Base-by-base conservation (phyloP, 345 rosid species). In the Excoecaria agallocha region DNA sequence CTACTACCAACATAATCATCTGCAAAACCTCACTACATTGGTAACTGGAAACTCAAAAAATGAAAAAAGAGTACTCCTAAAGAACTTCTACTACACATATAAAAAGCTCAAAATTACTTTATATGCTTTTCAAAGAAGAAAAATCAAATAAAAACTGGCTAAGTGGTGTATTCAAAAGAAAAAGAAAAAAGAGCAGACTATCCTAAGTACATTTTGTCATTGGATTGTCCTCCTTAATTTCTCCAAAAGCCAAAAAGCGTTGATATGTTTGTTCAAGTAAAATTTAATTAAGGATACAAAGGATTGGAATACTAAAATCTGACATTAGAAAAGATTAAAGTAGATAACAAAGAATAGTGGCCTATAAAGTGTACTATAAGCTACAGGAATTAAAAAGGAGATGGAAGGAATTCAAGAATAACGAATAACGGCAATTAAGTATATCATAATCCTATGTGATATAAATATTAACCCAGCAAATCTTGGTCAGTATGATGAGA, bases 171-270 rank as follows among this genome's bases (percentile, higher is more conserved):
- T 35, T 30, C 0, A 35, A 35, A 60, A 43, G 16, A 9, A 30
- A 60, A 35, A 60, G 2, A 17, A 52, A 16, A 22, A 17, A 52
- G 9, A 22, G 48, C 37, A 50, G 30, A 16, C 45, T 5, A 5
- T 43, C 46, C 19, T 35, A 7, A 4, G 24, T 19, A 16, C 48
- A 50, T 12, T 69, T 69, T 35, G 17, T 11, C 57, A 71, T 48
- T 73, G 56, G 61, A 38, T 52, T 35, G 37, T 61, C 24, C 66
- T 58, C 12, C 17, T 48, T n/a, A n/a, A n/a, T 45, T 72, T 72
- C 20, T 60, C 35, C 73, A 7, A 48, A 15, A 61, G 38, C 49
- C 67, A 49, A 56, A 56, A 55, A 9, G 12, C 52, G 63, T 16
- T 70, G 9, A 38, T 6, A 49, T 43, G 9, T 30, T 48, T 12